A percentile compares a stretch with the other conserved stretches of the same genome.
Evolutionary conservation across 768 basidiomycete genomes (phyloP).

Genomic region (Gymnopilus junonius): DNA sequence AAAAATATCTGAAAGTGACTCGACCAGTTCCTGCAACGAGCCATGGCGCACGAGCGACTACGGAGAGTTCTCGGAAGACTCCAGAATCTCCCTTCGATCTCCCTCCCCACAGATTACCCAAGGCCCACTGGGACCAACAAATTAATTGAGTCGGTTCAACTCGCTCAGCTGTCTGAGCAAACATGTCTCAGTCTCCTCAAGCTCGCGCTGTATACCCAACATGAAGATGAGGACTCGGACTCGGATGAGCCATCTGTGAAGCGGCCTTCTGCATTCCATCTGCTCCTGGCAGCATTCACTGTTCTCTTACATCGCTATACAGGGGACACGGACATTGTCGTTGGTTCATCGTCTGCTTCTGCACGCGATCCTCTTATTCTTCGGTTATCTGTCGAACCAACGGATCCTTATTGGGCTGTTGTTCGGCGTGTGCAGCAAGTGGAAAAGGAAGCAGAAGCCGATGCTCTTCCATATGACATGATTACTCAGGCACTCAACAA

Average conservation of each 20-base stretch:
- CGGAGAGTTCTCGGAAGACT: slow-evolving; percentile 66
- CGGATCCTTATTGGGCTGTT: slow-evolving; percentile 88
- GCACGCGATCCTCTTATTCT: slow-evolving; percentile 83
- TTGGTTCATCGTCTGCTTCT: slow-evolving; percentile 84
- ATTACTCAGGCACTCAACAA: slow-evolving; percentile 72
- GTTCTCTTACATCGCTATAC: slow-evolving; percentile 94
- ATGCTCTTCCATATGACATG: slow-evolving; percentile 80
- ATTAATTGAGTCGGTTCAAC: slow-evolving; percentile 84
- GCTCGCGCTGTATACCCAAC: slow-evolving; percentile 77
- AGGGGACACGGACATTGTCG: slow-evolving; percentile 93
- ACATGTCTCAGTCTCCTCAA: slow-evolving; percentile 81
- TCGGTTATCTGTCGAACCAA: slow-evolving; percentile 79
- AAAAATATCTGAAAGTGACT: neutral
- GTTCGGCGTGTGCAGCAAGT: slow-evolving; percentile 84
- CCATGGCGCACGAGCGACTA: slow-evolving; percentile 51
- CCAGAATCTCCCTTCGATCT: slow-evolving; percentile 85
- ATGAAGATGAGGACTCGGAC: slow-evolving; percentile 55
- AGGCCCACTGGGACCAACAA: slow-evolving; percentile 73
- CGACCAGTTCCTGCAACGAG: neutral
- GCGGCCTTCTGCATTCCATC: slow-evolving; percentile 85
- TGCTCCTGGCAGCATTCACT: slow-evolving; percentile 90
- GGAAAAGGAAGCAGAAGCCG: slow-evolving; percentile 81
- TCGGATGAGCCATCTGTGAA: slow-evolving; percentile 36
- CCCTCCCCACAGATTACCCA: slow-evolving; percentile 95
- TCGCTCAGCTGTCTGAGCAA: slow-evolving; percentile 71